Base-by-base conservation (phyloP, 2,329 filamentous ascomycete genomes). In the Xenosphaeropsis pyriputrescens region DNA sequence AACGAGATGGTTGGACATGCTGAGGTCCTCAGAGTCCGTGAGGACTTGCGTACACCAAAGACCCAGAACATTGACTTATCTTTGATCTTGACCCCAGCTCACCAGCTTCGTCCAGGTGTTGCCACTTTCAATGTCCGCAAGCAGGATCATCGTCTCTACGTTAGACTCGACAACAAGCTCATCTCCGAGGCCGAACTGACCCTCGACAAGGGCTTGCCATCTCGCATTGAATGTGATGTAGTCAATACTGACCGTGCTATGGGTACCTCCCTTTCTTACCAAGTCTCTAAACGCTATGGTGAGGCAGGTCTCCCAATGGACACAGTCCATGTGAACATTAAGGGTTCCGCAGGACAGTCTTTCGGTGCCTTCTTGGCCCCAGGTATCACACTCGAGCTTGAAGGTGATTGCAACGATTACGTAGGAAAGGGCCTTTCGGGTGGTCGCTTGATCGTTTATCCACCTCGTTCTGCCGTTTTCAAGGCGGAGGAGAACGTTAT, bases 1-100 rank as follows among this genome's bases (percentile, higher is more conserved):
- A 96, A 95, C 56, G 89, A 96, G 60, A 95, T 95, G 89, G 85
- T 96, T 52, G 89, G 89, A 15, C 85, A 81, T 47, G 89, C 85
- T 17, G 89, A 96, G 59, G 72, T 81, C 30, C 69, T 96, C 36
- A 83, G 76, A 62, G 80, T 93, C 48, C 78, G 85, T 26, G 88
- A 95, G 46, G 89, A 95, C 51, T 71, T 95, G 31, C 76, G 85
- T 44, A 91, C 80, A 26, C 70, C 75, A 40, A 95, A 95, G 72
- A 93, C 88, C 29, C 74, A 82, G 59, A 94, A 93, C 60, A 86
- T 95, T 49, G 89, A 95, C 51, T 65, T 95, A 43, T 93, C 85
- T 32, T 75, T 95, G 39, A 91, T 96, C 51, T 67, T 96, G 37
- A 95, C 88, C 0, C 89, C 89, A 3, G 89, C 89, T n/a, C 88